Percentiles rank a stretch among this genome's conserved stretches.
These are phyloP conservation scores for Schizophyllum commune DNA, from an alignment of 1,284 basidiomycete species.

Conservation along the genomic window DNA sequence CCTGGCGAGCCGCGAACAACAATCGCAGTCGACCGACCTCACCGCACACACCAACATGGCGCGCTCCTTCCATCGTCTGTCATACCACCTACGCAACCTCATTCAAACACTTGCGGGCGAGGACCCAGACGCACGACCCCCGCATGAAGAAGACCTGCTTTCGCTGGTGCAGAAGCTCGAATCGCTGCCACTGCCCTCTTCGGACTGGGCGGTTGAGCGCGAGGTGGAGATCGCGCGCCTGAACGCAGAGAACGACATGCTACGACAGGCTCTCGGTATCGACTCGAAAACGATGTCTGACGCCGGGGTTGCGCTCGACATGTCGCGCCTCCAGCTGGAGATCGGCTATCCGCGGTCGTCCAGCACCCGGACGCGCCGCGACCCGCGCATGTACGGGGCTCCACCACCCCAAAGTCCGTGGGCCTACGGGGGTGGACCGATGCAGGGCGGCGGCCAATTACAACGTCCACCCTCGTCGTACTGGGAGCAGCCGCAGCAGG, in stretches of 20 bases:
- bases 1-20: slow-evolving; percentile 66
- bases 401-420: slow-evolving; percentile 17
- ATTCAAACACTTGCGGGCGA: slow-evolving; percentile 70
- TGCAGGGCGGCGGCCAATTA: slow-evolving; percentile 1
- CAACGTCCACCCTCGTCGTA: slow-evolving; percentile 8
- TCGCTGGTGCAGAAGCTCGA: background rate
- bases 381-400: slow-evolving; percentile 2
- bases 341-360: background rate
- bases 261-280: slow-evolving; percentile 70
- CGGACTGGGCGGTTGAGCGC: slow-evolving; percentile 80
- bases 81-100: slow-evolving; percentile 64
- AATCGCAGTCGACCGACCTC: slow-evolving; percentile 52
- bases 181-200: slow-evolving; percentile 20
- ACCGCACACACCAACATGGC: slow-evolving; percentile 46
- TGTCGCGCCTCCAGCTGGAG: slow-evolving; percentile 7
- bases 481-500: slow-evolving; percentile 11
- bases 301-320: slow-evolving; percentile 41
- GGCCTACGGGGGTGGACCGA: slow-evolving; percentile 6
- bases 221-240: slow-evolving; percentile 78
- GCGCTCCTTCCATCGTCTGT: slow-evolving; percentile 60
- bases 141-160: background rate
- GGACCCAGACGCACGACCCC: slow-evolving; percentile 30
- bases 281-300: slow-evolving; percentile 45
- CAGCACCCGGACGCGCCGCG: background rate
- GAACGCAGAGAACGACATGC: slow-evolving; percentile 71